Evolutionary conservation across 371 early-diverging fungal genomes (phyloP).

Genomic region (Cokeromyces recurvatus): DNA sequence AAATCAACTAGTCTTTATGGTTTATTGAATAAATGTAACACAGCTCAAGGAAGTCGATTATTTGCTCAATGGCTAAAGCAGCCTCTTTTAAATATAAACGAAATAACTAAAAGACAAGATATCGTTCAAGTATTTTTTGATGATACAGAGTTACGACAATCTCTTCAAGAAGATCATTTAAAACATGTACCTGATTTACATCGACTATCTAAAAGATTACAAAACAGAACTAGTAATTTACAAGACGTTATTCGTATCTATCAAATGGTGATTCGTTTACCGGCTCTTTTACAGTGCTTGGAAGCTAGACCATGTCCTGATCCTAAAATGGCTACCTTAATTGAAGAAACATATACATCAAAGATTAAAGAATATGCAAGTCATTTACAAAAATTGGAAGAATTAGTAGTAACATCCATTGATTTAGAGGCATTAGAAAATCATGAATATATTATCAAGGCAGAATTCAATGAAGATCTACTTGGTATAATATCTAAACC

Average conservation of each 20-base stretch:
- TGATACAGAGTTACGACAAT: conserved; percentile 67
- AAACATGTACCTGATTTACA: conserved; percentile 85
- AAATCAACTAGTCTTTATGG: conserved; percentile 84
- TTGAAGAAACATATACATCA: conserved; percentile 19
- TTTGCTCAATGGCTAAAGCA: conserved; percentile 93
- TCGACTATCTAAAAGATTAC: conserved; percentile 80
- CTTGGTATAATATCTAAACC: too few relatives aligned
- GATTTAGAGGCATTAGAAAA: conserved; percentile 83
- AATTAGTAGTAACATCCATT: conserved; percentile 85
- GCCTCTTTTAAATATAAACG: conserved; percentile 73
- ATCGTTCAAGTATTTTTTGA: conserved; percentile 74
- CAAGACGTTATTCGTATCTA: conserved; percentile 88
- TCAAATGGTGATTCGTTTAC: conserved; percentile 79
- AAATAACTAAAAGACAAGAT: conserved; percentile 75
- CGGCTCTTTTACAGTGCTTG: conserved; percentile 59
- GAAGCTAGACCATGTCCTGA: conserved; percentile 36
- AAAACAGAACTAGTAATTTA: conserved; percentile 73
- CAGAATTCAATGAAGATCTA: conserved; percentile 77
- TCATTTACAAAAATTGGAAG: conserved; percentile 16
- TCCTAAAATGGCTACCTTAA: conserved; percentile 11
- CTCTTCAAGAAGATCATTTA: conserved; percentile 71
- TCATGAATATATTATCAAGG: conserved; percentile 87
- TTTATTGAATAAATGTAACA: conserved; percentile 86
- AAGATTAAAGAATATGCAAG: conserved; percentile 3
- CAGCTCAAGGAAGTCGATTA: conserved; percentile 86